Evolutionary conservation across 2,329 filamentous ascomycete genomes (phyloP).

Genomic region (Teratosphaeria destructans): DNA sequence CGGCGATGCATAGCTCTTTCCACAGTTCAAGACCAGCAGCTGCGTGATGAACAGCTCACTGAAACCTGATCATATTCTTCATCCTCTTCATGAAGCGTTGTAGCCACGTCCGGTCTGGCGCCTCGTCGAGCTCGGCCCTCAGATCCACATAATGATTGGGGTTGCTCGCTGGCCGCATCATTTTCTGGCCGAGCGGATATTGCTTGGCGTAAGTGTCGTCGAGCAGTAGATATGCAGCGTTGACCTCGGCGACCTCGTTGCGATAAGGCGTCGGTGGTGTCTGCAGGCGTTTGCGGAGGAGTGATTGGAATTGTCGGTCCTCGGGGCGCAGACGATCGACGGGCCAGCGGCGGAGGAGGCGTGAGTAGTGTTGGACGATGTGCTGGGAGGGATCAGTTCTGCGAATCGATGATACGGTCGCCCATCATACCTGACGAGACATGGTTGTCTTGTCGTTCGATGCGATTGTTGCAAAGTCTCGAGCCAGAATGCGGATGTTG

Average conservation of each 20-base stretch:
- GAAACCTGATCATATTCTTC: slow-evolving; percentile 38
- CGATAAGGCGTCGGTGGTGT: slow-evolving; percentile 2
- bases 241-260: slow-evolving; percentile 39
- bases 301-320: slow-evolving; percentile 34
- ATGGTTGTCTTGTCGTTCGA: slow-evolving; percentile 4
- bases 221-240: slow-evolving; percentile 50
- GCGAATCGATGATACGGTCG: not conserved
- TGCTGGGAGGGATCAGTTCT: slow-evolving; percentile 10
- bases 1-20: not conserved
- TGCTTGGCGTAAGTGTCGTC: slow-evolving; percentile 46
- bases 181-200: slow-evolving; percentile 37
- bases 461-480: not conserved
- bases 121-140: slow-evolving; percentile 43
- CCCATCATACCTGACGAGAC: slow-evolving; percentile 15
- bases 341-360: slow-evolving; percentile 41
- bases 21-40: not conserved
- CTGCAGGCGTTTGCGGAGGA: slow-evolving; percentile 32
- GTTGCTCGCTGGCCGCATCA: slow-evolving; percentile 41
- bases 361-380: slow-evolving; percentile 39
- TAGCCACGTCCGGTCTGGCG: slow-evolving; percentile 39
- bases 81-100: slow-evolving; percentile 36
- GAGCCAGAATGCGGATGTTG: not conserved
- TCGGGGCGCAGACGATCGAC: slow-evolving; percentile 40
- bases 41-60: slow-evolving; percentile 16
- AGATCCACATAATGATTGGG: slow-evolving; percentile 44